Evolutionary conservation across 2,329 filamentous ascomycete species (phyloP), one percentile per base, ranked within the genome.

Genomic region (Tricladium varicosporioides): DNA sequence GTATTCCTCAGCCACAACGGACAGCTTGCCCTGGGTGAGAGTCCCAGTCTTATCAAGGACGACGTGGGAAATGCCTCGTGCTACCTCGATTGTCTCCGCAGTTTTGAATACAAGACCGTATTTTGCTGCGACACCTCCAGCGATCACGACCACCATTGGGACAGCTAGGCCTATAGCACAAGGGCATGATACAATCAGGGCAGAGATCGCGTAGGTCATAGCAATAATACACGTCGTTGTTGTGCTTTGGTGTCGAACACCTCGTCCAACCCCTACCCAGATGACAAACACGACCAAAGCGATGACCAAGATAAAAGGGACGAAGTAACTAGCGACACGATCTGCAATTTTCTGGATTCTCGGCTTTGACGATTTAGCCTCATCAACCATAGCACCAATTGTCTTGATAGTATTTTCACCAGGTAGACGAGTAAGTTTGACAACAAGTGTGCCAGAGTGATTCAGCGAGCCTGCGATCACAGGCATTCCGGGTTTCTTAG

Each of bases 41-140:
- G 89, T 93, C 0, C 89, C 89, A 0, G 90, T 93, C 72, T 93
- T 93, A 75, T 93, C 89, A 63, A 93, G 88, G 0, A 93, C 79
- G 1, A 92, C 80, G 63, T 92, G 83, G 0, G 83, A 79, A 0
- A 81, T 74, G 57, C 82, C 85, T 53, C 80, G 74, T 0, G 82
- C 84, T 0, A 80, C 71, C 67, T 92, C 88, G 16, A 90, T 82
- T 1, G 78, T 79, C 44, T 83, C 76, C 0, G 85, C 81, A 1
- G 83, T 80, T 65, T 89, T 89, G 73, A 92, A 85, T 19, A 92
- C 80, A 14, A 92, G 76, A 0, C 89, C 88, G 9, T 74, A 71
- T 48, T 78, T 73, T 0, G 88, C 88, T 0, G 83, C 86, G 0
- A 88, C 78, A 1, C 88, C 86, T 14, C 83, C 82, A 0, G 84